phyloP scores from a whole-genome alignment of 192 early-diverging fungal species.

The Linnemannia hyalina region DNA sequence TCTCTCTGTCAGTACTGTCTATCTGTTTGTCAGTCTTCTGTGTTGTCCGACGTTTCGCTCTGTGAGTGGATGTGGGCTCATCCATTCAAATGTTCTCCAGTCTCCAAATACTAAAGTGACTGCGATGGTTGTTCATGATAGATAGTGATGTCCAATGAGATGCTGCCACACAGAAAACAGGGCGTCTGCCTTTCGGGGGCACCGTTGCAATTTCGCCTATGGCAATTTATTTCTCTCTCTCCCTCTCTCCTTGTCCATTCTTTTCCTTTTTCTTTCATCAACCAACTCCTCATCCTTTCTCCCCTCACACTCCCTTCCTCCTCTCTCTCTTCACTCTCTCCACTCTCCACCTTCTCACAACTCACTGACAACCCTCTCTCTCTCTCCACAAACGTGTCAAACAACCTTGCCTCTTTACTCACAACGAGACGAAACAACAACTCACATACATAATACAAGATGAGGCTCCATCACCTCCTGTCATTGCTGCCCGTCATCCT shows the following conservation, averaged over 20 bases:
- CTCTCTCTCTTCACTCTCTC: too few species aligned
- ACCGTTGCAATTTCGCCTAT: background rate
- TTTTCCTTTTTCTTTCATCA: slow-evolving; percentile 4
- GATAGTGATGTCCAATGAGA: slow-evolving; percentile 4
- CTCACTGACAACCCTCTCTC: background rate
- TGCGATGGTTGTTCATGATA: background rate
- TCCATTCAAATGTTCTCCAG: background rate
- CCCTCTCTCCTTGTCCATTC: background rate
- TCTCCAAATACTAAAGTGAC: background rate
- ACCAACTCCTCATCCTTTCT: background rate
- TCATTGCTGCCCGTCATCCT: slow-evolving; percentile 42
- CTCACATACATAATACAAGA: background rate
- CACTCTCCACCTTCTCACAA: background rate
- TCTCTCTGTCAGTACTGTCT: background rate
- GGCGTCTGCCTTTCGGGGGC: background rate
- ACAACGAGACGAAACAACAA: background rate
- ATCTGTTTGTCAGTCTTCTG: background rate
- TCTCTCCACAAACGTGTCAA: background rate
- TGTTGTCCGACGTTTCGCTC: background rate
- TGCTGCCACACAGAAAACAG: slow-evolving; percentile 1
- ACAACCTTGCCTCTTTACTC: background rate
- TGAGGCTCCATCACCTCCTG: slow-evolving; percentile 45
- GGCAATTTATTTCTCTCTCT: background rate
- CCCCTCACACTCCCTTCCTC: background rate
- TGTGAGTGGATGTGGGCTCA: background rate